Percentiles rank a stretch among this genome's conserved stretches.
Conservation (phyloP, 495 filamentous ascomycete species). For the Cetradonia linearis region DNA sequence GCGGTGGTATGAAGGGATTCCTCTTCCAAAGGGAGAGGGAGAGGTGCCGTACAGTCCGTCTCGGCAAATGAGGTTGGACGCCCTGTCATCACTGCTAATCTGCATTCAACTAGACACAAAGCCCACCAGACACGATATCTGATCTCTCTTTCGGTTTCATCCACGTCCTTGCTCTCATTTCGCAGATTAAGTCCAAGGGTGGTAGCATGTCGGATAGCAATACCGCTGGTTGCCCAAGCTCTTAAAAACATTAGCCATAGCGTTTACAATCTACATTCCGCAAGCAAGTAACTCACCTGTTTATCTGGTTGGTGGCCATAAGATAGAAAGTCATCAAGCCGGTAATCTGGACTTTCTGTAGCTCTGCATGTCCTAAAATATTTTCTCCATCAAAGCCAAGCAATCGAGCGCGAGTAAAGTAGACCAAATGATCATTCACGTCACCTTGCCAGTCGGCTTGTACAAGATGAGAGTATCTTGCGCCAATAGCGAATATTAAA, state of each 20-base stretch:
- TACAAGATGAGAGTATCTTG: conserved; percentile 46
- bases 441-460: conserved; percentile 40
- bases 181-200: conserved; percentile 56
- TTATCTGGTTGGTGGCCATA: conserved; percentile 51
- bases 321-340: conserved; percentile 54
- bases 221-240: conserved; percentile 52
- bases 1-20: conserved; percentile 28
- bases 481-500: conserved; percentile 54
- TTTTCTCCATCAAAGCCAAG: conserved; percentile 46
- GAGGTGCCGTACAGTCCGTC: conserved; percentile 48
- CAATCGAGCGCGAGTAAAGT: conserved; percentile 50
- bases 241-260: conserved; percentile 29
- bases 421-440: conserved; percentile 48
- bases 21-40: conserved; percentile 50
- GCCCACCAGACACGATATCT: conserved; percentile 59
- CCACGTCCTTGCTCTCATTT: conserved; percentile 41
- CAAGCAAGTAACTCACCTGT: conserved; percentile 38
- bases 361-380: conserved; percentile 47
- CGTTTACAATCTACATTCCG: not conserved
- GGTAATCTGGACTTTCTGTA: conserved; percentile 53
- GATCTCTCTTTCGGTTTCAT: conserved; percentile 48
- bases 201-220: conserved; percentile 51
- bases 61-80: conserved; percentile 51
- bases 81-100: conserved; percentile 54
- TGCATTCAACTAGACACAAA: conserved; percentile 50